Evolutionary conservation across 169 alveolate genomes (phyloP).

Genomic region (Pseudocohnilembus persalinus): DNA sequence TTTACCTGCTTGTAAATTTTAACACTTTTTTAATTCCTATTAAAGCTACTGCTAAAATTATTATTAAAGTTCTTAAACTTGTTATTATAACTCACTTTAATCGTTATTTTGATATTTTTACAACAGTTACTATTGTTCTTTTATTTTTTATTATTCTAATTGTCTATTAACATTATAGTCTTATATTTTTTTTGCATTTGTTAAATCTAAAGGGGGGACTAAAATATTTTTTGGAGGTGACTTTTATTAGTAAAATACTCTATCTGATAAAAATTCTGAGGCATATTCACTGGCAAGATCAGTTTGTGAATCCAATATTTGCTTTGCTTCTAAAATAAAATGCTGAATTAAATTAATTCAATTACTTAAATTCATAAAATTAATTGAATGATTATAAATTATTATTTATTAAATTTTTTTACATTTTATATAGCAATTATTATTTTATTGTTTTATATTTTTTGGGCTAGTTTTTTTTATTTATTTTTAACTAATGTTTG

Average conservation of each 20-base stretch:
- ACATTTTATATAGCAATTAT: too few species aligned
- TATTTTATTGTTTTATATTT: too few species aligned
- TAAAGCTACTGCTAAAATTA: neutral
- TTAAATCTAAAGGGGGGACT: neutral
- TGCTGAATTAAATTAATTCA: too few species aligned
- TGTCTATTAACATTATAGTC: neutral
- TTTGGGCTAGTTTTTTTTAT: too few species aligned
- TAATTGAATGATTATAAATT: too few species aligned
- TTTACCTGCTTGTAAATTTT: neutral
- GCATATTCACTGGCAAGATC: neutral
- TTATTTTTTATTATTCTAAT: neutral
- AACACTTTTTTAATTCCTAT: neutral
- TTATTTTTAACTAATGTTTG: too few species aligned
- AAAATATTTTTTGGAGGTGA: too few species aligned
- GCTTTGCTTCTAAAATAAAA: neutral
- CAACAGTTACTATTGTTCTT: neutral
- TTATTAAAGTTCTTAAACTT: neutral
- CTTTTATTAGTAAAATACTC: neutral
- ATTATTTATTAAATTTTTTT: too few species aligned
- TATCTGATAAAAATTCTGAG: neutral
- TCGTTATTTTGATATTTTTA: too few species aligned
- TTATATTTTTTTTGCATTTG: neutral
- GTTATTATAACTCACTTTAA: neutral
- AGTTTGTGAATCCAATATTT: neutral
- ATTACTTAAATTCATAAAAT: too few species aligned